Percentiles rank a stretch among this genome's conserved stretches.
These are phyloP conservation scores for Dinochytrium kinnereticum DNA, from an alignment of 371 early-diverging fungal genomes.

Conservation along the genomic window DNA sequence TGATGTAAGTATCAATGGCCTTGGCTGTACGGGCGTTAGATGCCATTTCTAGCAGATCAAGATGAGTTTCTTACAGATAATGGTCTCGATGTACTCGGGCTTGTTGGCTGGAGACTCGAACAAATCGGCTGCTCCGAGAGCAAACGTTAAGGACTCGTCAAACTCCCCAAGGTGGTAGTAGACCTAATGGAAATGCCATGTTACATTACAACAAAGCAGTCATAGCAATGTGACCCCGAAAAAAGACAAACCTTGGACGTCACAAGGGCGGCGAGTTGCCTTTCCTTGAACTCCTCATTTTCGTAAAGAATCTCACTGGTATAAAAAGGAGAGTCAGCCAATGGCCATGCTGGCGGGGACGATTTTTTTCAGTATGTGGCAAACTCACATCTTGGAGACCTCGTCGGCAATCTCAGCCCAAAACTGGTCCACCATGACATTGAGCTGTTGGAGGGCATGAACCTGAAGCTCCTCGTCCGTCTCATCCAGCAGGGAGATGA, in stretches of 20 bases:
- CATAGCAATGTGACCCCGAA: not conserved
- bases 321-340: not conserved
- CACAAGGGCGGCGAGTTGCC: slow-evolving; percentile 91
- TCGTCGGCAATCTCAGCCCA: slow-evolving; percentile 98
- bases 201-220: too few species aligned
- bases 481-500: slow-evolving; percentile 92
- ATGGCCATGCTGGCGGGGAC: not conserved
- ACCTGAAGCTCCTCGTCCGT: slow-evolving; percentile 86
- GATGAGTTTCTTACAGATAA: slow-evolving; percentile 69
- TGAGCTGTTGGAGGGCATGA: slow-evolving; percentile 89
- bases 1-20: slow-evolving; percentile 94
- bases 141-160: slow-evolving; percentile 93
- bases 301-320: slow-evolving; percentile 91
- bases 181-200: too few species aligned
- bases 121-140: slow-evolving; percentile 89
- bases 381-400: slow-evolving; percentile 85
- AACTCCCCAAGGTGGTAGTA: slow-evolving; percentile 94
- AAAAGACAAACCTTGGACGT: slow-evolving; percentile 82
- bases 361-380: not conserved
- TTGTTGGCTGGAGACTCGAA: slow-evolving; percentile 73
- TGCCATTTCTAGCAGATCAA: not conserved
- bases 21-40: slow-evolving; percentile 49
- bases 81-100: slow-evolving; percentile 90
- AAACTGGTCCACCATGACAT: slow-evolving; percentile 87
- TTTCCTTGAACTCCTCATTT: slow-evolving; percentile 81